These are phyloP conservation scores for Symbiodinium pilosum DNA, from an alignment of 73 alveolate genomes.

Conservation along the genomic window DNA sequence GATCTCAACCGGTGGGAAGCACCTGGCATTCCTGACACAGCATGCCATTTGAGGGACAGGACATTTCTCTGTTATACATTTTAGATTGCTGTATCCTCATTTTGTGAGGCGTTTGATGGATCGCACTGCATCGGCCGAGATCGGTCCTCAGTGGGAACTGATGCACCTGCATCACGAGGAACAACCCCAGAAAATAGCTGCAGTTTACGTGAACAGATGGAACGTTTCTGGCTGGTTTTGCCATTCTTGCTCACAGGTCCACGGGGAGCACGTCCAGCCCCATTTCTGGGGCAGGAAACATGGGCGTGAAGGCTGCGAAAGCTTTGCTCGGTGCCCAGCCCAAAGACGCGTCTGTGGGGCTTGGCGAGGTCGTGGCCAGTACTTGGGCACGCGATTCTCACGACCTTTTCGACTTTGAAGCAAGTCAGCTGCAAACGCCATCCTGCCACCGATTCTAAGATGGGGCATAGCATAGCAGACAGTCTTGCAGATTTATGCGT, in stretches of 20 bases:
- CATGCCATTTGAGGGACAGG: too few species aligned
- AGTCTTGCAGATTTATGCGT: not conserved
- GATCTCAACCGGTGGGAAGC: too few species aligned
- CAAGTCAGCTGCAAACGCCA: conserved; percentile 85
- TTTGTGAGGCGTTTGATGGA: conserved; percentile 64
- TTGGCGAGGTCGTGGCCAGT: conserved; percentile 59
- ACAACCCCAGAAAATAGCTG: too few species aligned
- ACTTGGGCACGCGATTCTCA: conserved; percentile 95
- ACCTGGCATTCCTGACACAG: too few species aligned
- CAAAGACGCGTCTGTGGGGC: not conserved
- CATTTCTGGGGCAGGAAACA: conserved; percentile 36
- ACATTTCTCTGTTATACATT: too few species aligned
- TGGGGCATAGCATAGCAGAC: too few species aligned
- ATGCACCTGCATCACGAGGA: too few species aligned
- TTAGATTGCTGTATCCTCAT: too few species aligned
- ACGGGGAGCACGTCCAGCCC: conserved; percentile 94
- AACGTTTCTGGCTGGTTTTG: too few species aligned
- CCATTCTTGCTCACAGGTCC: not conserved
- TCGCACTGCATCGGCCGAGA: conserved; percentile 94
- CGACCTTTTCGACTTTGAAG: conserved; percentile 94
- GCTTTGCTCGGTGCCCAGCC: not conserved
- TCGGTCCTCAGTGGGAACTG: not conserved
- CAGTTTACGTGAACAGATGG: too few species aligned
- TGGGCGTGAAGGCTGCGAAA: conserved; percentile 48
- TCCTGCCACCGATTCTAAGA: not conserved